A percentile compares a stretch with the other conserved stretches of the same genome.
Conservation (phyloP, 257 asterid species). For the Lantana camara region DNA sequence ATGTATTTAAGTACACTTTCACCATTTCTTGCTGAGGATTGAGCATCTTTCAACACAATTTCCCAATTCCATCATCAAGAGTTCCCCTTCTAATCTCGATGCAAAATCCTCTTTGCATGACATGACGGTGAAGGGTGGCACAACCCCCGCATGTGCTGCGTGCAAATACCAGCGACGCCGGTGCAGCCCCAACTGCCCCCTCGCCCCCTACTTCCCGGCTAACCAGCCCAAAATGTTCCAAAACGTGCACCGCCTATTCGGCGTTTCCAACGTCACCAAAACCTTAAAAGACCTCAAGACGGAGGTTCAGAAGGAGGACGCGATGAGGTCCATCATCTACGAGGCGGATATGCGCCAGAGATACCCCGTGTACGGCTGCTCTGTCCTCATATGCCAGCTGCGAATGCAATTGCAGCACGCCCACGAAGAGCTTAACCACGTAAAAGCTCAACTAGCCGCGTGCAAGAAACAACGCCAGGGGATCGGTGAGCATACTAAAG, state of each 20-base stretch:
- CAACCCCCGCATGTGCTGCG: slow-evolving; percentile 73
- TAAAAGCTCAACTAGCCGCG: slow-evolving; percentile 30
- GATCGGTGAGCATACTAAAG: neutral
- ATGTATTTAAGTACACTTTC: neutral
- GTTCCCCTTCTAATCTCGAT: neutral
- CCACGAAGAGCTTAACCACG: slow-evolving; percentile 32
- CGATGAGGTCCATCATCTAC: slow-evolving; percentile 66
- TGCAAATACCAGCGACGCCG: slow-evolving; percentile 72
- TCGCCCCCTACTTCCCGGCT: slow-evolving; percentile 77
- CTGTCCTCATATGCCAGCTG: slow-evolving; percentile 38
- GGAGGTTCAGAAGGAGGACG: slow-evolving; percentile 46
- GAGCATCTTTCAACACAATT: no score
- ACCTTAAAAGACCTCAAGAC: slow-evolving; percentile 27
- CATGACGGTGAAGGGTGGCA: slow-evolving; percentile 56
- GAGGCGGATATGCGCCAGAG: slow-evolving; percentile 61
- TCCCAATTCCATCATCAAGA: neutral
- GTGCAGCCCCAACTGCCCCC: slow-evolving; percentile 51
- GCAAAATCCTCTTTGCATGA: neutral
- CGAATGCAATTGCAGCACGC: slow-evolving; percentile 26
- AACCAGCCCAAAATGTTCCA: slow-evolving; percentile 49
- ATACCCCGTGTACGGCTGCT: slow-evolving; percentile 59
- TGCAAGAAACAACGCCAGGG: slow-evolving; percentile 14
- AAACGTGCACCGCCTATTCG: slow-evolving; percentile 65
- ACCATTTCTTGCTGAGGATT: no score
- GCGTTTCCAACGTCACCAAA: slow-evolving; percentile 56